A percentile compares a stretch with the other conserved stretches of the same genome.
Conservation (phyloP, 495 filamentous ascomycete genomes). For the Penicillium silybi region DNA sequence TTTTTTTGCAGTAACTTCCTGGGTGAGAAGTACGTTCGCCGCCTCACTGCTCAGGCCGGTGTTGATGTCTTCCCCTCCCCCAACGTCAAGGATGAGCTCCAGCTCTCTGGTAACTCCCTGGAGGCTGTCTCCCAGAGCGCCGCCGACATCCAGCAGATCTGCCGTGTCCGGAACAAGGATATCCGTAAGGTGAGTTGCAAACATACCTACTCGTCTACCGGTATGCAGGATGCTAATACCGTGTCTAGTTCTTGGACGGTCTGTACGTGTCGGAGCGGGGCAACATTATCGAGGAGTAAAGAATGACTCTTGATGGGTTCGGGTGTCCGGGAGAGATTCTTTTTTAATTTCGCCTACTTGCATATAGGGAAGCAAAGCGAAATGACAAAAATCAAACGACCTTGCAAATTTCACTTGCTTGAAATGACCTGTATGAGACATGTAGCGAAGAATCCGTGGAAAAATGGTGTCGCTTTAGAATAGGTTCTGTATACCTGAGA, state of each 20-base stretch:
- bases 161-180: conserved; percentile 99
- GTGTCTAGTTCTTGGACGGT: conserved; percentile 91
- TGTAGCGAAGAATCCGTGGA: conserved; percentile 9
- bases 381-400: conserved; percentile 43
- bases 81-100: conserved; percentile 95
- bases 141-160: conserved; percentile 99
- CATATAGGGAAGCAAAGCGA: conserved; percentile 44
- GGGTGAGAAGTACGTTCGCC: conserved; percentile 98
- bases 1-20: conserved; percentile 80
- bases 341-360: conserved; percentile 43
- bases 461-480: background rate
- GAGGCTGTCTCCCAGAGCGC: conserved; percentile 96
- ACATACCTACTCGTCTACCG: background rate
- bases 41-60: conserved; percentile 80
- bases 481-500: background rate
- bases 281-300: conserved; percentile 78
- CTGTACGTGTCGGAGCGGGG: conserved; percentile 97
- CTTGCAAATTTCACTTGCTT: conserved; percentile 31
- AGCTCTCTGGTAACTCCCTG: conserved; percentile 87
- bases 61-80: conserved; percentile 85
- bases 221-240: conserved; percentile 11
- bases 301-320: conserved; percentile 35
- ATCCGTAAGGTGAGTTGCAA: conserved; percentile 81
- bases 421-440: conserved; percentile 26
- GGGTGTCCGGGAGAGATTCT: conserved; percentile 43